Conservation (phyloP, 1,284 basidiomycete species). For the Apiotrichum gracile region DNA sequence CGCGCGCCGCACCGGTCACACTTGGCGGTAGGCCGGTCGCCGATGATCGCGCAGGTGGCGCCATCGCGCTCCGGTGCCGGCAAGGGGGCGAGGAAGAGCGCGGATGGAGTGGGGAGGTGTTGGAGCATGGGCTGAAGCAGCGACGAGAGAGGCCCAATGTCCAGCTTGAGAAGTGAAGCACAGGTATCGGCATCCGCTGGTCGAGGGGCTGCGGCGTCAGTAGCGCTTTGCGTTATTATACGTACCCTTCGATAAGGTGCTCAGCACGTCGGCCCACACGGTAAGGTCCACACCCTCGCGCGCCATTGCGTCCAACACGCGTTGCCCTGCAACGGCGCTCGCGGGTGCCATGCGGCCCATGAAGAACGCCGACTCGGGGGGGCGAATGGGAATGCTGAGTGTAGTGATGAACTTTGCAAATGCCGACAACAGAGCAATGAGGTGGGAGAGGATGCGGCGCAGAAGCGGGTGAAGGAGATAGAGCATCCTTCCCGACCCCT, state of each 20-base stretch:
- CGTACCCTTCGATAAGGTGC: constrained; percentile 8
- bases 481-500: constrained; percentile 18
- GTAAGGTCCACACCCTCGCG: constrained; percentile 29
- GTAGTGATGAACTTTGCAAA: constrained; percentile 22
- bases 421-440: constrained; percentile 26
- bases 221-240: not conserved
- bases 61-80: constrained; percentile 18
- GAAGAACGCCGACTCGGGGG: constrained; percentile 18
- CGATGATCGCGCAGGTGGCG: constrained; percentile 21
- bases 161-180: constrained; percentile 16
- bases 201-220: not conserved
- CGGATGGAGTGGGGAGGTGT: constrained; percentile 21
- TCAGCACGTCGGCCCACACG: constrained; percentile 29
- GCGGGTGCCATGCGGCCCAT: constrained; percentile 22
- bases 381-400: constrained; percentile 32
- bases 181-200: constrained; percentile 12
- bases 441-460: constrained; percentile 17
- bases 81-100: constrained; percentile 20
- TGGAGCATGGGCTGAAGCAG: constrained; percentile 10
- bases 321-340: constrained; percentile 27
- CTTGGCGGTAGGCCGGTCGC: constrained; percentile 11
- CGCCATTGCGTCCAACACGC: constrained; percentile 20
- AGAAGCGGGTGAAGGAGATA: constrained; percentile 27
- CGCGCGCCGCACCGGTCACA: constrained; percentile 27
- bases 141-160: constrained; percentile 9